Conservation (phyloP, 169 alveolate species). For the Blepharisma undulans region DNA sequence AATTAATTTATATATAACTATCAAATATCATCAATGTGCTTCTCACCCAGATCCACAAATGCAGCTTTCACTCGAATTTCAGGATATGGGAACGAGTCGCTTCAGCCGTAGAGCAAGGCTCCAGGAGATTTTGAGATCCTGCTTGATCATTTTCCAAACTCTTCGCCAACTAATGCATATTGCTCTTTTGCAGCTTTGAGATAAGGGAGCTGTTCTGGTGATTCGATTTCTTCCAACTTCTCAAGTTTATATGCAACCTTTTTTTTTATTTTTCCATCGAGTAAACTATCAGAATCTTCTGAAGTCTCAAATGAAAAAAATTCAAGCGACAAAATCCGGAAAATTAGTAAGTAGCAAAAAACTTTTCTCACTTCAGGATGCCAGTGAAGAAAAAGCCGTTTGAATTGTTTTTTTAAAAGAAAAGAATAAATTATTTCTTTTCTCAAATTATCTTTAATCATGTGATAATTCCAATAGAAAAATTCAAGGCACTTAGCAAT, state of each 20-base stretch:
- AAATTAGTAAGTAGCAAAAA: slow-evolving; percentile 40
- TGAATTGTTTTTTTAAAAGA: slow-evolving; percentile 32
- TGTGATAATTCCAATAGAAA: slow-evolving; percentile 49
- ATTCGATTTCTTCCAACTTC: neutral
- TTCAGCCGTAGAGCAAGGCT: neutral
- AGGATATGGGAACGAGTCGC: slow-evolving; percentile 17
- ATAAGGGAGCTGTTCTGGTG: neutral
- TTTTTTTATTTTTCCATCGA: neutral
- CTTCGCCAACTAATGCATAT: neutral
- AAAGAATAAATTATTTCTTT: slow-evolving; percentile 24
- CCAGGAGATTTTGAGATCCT: neutral
- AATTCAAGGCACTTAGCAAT: slow-evolving; percentile 58
- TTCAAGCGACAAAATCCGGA: slow-evolving; percentile 16
- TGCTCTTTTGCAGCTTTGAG: neutral
- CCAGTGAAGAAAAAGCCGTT: slow-evolving; percentile 57
- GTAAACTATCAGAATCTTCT: neutral
- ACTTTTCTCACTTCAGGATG: slow-evolving; percentile 49
- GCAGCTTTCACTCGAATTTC: neutral
- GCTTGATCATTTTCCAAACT: neutral
- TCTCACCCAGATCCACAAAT: slow-evolving; percentile 10
- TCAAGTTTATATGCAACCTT: neutral
- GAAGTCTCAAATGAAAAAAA: neutral
- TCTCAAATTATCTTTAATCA: slow-evolving; percentile 47
- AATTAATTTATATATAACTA: neutral
- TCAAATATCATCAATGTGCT: slow-evolving; percentile 6